Evolutionary conservation across 148 eudicot genomes (phyloP), one percentile per base, ranked within the genome.

Genomic region (Heliamphora exappendiculata): DNA sequence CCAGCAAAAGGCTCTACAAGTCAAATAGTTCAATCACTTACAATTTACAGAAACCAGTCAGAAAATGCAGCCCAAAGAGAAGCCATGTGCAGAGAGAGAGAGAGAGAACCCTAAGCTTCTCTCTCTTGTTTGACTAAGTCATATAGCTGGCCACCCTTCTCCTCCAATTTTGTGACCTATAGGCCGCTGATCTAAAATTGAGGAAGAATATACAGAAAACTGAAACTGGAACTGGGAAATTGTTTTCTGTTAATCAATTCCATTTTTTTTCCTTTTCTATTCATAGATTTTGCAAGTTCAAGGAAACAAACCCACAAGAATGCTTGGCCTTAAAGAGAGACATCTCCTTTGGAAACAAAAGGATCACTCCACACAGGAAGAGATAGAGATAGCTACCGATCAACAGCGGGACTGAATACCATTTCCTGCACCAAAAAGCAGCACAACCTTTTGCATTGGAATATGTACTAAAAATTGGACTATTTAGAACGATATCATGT

Each of bases 361-460:
- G 66, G 53, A 55, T 53, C 51, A 37, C 17, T 29, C 63, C 26
- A 29, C n/a, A 62, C 63, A 74, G 42, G 55, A 67, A n/a, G 73
- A 20, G 70, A 20, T 11, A 31, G 22, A 79, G 37, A 65, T 53
- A 5, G 75, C 77, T 79, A 85, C 66, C 64, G 51, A 62, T 75
- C 71, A 14, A 75, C 7, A 39, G 54, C 28, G 36, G 82, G 81
- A 72, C 79, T 77, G 57, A 88, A 78, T 69, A 75, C 64, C 79
- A 82, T 49, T 80, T 80, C 87, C 91, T 88, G 84, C 87, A 82
- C 34, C 49, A 76, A 4, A 72, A 53, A 39, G 36, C 7, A 41
- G 42, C 4, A n/a, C n/a, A n/a, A n/a, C n/a, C n/a, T 5, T 45
- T 36, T 57, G 41, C 13, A 6, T 36, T 0, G 9, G 34, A 13